Conservation (phyloP, 1,139 yeast species). For the Chernovozyma sophiae-reginae region DNA sequence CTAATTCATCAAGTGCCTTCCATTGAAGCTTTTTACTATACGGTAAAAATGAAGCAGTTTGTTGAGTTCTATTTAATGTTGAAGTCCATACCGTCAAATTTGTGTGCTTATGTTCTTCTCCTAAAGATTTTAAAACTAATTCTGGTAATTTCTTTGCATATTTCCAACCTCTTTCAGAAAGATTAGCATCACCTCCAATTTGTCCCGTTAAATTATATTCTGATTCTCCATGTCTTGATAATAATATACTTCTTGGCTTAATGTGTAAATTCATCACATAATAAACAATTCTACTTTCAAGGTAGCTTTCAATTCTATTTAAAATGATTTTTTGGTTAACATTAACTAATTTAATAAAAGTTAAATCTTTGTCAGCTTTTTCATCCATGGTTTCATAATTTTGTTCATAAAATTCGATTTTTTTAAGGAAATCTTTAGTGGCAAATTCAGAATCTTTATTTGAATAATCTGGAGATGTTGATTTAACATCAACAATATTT, state of each 20-base stretch:
- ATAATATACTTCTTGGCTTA: constrained; percentile 87
- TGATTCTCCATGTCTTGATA: constrained; percentile 94
- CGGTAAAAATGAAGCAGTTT: constrained; percentile 81
- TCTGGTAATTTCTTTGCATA: constrained; percentile 84
- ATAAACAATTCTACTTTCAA: constrained; percentile 90
- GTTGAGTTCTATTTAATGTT: constrained; percentile 86
- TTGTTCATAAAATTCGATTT: constrained; percentile 70
- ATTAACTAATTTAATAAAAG: constrained; percentile 83
- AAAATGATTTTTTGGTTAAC: constrained; percentile 85
- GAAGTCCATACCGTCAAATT: constrained; percentile 95
- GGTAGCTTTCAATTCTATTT: constrained; percentile 80
- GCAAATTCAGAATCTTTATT: constrained; percentile 71
- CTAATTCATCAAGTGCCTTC: constrained; percentile 96
- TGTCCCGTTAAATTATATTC: constrained; percentile 89
- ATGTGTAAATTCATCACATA: constrained; percentile 94
- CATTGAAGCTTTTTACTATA: constrained; percentile 77
- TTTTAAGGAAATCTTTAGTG: constrained; percentile 61
- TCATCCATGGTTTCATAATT: constrained; percentile 71
- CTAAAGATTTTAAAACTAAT: constrained; percentile 68
- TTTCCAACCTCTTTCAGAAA: constrained; percentile 80
- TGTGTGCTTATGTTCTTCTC: constrained; percentile 55
- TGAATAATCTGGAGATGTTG: constrained; percentile 83
- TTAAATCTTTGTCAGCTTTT: constrained; percentile 55
- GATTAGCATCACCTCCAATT: constrained; percentile 91
- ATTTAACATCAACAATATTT: constrained; percentile 80